Evolutionary conservation across 768 basidiomycete genomes (phyloP), one percentile per base, ranked within the genome.

Genomic region (Russula vinacea): DNA sequence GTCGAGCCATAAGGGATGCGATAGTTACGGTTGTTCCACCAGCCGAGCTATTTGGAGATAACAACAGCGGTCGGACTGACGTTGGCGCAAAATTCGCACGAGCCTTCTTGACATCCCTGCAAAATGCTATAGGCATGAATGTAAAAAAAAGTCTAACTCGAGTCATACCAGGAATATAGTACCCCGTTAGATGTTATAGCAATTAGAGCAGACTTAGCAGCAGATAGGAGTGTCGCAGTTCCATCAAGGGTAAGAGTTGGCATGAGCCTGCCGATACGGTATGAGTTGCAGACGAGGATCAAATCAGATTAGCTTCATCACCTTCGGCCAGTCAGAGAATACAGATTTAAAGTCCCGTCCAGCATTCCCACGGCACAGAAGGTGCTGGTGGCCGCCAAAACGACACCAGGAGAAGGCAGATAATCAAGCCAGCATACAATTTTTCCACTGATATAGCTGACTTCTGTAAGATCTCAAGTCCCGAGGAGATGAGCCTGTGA

Each of bases 391-490:
- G 86, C 86, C 5, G 85, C 84, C 54, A 91, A 71, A 1, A 80
- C 77, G 17, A 95, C 73, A n/a, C 84, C 85, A 29, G 89, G 86
- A 2, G 83, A 84, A 1, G 90, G 85, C 9, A 96, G 70, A 75
- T 90, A 98, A 74, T 98, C 95, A 50, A 95, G 74, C 94, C 95
- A 98, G 59, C 89, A 85, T 13, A 85, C 88, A 63, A 87, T 83
- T 76, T 85, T 86, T 39, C 82, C 80, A 70, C 78, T 82, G 59
- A 83, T 76, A 63, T 85, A 85, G 7, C 82, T 76, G 17, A 98
- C 80, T 70, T 94, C 92, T 19, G 83, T 81, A 5, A 81, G 78
- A n/a, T 81, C 88, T 86, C 62, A 9, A 11, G 29, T 29, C 42
- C n/a, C 9, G 13, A 33, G 26, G 42, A 62, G 39, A 11, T 56